phyloP scores from a whole-genome alignment of 2,329 filamentous ascomycete species.

The Fusarium buharicum region DNA sequence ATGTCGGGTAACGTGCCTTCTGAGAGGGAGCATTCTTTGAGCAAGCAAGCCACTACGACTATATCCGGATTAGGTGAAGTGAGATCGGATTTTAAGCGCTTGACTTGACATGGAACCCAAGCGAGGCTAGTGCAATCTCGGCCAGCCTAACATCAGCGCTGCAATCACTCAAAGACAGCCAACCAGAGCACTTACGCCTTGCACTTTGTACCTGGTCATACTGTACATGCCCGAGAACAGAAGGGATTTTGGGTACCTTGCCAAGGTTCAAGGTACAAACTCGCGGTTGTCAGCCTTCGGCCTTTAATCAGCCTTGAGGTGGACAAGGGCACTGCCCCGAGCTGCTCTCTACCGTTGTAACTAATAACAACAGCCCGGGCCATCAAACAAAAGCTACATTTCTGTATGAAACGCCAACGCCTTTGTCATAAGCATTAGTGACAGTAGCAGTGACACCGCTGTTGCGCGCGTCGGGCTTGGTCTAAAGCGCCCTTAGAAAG shows the following conservation, averaged over 20 bases:
- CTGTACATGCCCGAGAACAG: not conserved
- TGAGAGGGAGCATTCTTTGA: not conserved
- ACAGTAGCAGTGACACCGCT: not conserved
- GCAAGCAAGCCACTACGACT: not conserved
- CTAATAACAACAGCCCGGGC: conserved; percentile 4
- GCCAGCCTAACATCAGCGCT: conserved; percentile 1
- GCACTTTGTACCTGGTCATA: conserved; percentile 19
- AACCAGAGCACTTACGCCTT: conserved; percentile 10
- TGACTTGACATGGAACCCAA: conserved; percentile 8
- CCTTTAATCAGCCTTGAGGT: conserved; percentile 1
- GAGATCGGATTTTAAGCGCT: conserved; percentile 18
- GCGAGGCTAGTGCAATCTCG: conserved; percentile 16
- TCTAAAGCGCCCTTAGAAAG: not conserved
- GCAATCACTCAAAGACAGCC: conserved; percentile 26
- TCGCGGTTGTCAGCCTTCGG: not conserved
- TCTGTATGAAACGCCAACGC: too few species aligned
- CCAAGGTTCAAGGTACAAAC: too few species aligned
- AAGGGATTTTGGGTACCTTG: conserved; percentile 3
- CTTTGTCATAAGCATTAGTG: too few species aligned
- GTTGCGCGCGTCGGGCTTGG: not conserved
- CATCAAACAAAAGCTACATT: not conserved
- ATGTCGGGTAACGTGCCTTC: not conserved
- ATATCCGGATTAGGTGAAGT: conserved; percentile 4
- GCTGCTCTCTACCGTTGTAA: conserved; percentile 8
- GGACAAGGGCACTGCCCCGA: conserved; percentile 15